phyloP scores from a whole-genome alignment of 768 basidiomycete genomes.

The Collybia mongolica region DNA sequence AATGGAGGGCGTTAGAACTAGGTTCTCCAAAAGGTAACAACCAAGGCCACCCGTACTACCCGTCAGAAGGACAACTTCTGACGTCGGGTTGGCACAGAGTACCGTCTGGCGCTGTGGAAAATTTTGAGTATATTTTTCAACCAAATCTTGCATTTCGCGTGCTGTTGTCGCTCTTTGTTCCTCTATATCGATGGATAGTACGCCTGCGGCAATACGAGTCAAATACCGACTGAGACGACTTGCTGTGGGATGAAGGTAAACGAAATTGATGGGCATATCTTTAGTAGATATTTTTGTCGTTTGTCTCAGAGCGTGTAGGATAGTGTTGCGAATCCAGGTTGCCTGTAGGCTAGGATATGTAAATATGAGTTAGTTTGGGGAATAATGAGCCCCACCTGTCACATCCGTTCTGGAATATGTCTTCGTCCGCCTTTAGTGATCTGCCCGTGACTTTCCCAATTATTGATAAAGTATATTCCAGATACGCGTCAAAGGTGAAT shows the following conservation, averaged over 20 bases:
- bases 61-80: slow-evolving; percentile 30
- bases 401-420: slow-evolving; percentile 39
- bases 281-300: slow-evolving; percentile 17
- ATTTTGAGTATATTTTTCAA: slow-evolving; percentile 20
- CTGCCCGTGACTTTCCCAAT: slow-evolving; percentile 30
- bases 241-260: slow-evolving; percentile 35
- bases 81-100: not conserved
- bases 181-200: not conserved
- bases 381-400: slow-evolving; percentile 27
- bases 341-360: slow-evolving; percentile 30
- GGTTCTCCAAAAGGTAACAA: slow-evolving; percentile 26
- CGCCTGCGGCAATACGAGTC: not conserved
- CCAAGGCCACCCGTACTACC: slow-evolving; percentile 37
- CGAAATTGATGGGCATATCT: slow-evolving; percentile 26
- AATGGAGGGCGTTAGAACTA: slow-evolving; percentile 23
- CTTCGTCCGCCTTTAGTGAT: slow-evolving; percentile 22
- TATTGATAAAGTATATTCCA: slow-evolving; percentile 28
- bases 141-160: slow-evolving; percentile 18
- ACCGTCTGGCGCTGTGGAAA: slow-evolving; percentile 7
- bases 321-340: slow-evolving; percentile 37
- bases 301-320: slow-evolving; percentile 30
- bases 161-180: not conserved
- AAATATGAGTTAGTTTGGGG: not conserved
- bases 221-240: slow-evolving; percentile 11
- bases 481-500: slow-evolving; percentile 20